Evolutionary conservation across 208 protist genomes (phyloP).

Genomic region (Vickermania spadyakhi): DNA sequence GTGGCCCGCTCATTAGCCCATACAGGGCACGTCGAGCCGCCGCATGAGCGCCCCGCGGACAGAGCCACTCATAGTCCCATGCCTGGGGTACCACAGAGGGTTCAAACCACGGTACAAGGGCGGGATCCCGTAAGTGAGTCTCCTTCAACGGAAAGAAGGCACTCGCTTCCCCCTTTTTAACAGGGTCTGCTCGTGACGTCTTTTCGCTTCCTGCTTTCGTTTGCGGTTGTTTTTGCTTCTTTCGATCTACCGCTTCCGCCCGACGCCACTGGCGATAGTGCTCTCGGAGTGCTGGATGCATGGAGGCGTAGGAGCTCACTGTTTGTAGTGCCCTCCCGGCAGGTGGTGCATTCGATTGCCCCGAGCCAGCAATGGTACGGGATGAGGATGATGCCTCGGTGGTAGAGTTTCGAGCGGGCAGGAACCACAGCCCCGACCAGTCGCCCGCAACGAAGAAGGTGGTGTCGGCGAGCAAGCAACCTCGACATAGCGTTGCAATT

Average conservation of each 20-base stretch:
- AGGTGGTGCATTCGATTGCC: not conserved
- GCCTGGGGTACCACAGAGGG: not conserved
- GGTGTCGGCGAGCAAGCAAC: constrained; percentile 81
- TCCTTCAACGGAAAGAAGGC: not conserved
- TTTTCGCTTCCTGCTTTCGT: not conserved
- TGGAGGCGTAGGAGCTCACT: not conserved
- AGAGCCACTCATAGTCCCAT: not conserved
- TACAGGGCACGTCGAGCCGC: not conserved
- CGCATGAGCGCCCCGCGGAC: not conserved
- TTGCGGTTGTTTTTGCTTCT: too few relatives aligned
- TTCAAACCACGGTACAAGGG: not conserved
- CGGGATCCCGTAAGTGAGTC: not conserved
- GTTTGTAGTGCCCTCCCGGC: not conserved
- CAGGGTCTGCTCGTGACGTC: not conserved
- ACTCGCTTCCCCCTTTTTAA: not conserved
- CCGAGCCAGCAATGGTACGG: not conserved
- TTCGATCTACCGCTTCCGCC: not conserved
- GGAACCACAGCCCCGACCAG: constrained; percentile 51
- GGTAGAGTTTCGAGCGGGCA: constrained; percentile 1
- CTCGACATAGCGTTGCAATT: constrained; percentile 72
- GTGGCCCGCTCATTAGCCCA: too few relatives aligned
- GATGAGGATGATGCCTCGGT: not conserved
- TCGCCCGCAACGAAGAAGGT: constrained; percentile 81
- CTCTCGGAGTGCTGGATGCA: not conserved
- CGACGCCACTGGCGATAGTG: not conserved